Evolutionary conservation across 1,139 yeast species (phyloP).

Genomic region (Suhomyces kunorum): DNA sequence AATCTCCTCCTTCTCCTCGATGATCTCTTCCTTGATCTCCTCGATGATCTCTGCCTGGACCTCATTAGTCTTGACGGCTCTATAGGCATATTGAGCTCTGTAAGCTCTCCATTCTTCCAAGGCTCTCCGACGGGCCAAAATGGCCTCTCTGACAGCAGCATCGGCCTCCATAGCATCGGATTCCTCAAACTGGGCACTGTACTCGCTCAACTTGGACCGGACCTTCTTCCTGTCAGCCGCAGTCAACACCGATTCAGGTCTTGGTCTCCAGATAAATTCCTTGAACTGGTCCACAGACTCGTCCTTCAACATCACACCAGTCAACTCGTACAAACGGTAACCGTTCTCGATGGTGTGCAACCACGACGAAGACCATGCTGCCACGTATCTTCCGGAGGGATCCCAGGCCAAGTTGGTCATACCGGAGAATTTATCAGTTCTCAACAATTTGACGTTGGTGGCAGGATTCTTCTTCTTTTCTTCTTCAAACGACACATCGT

Average conservation of each 20-base stretch:
- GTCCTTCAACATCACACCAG: conserved; percentile 75
- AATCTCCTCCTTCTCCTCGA: conserved; percentile 81
- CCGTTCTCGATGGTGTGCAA: conserved; percentile 87
- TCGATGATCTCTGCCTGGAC: conserved; percentile 68
- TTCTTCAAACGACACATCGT: conserved; percentile 73
- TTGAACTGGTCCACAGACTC: conserved; percentile 81
- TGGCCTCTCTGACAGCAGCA: conserved; percentile 87
- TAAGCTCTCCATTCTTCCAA: conserved; percentile 86
- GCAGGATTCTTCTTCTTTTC: conserved; percentile 45
- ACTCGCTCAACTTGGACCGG: conserved; percentile 84
- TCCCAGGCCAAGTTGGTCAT: conserved; percentile 92
- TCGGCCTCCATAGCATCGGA: conserved; percentile 96
- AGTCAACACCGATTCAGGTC: conserved; percentile 78
- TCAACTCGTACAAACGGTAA: conserved; percentile 80
- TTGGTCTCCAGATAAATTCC: conserved; percentile 95
- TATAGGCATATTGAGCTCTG: conserved; percentile 59
- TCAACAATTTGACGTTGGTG: conserved; percentile 64
- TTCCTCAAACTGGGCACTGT: conserved; percentile 92
- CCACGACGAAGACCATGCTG: conserved; percentile 88
- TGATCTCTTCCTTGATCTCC: conserved; percentile 64
- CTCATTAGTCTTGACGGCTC: conserved; percentile 50
- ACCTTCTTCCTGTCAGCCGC: conserved; percentile 86
- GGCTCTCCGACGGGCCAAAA: conserved; percentile 78
- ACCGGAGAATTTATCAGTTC: conserved; percentile 68
- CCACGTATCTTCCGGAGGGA: conserved; percentile 88